Conservation (phyloP, 371 early-diverging fungal genomes). For the Parasitella parasitica region DNA sequence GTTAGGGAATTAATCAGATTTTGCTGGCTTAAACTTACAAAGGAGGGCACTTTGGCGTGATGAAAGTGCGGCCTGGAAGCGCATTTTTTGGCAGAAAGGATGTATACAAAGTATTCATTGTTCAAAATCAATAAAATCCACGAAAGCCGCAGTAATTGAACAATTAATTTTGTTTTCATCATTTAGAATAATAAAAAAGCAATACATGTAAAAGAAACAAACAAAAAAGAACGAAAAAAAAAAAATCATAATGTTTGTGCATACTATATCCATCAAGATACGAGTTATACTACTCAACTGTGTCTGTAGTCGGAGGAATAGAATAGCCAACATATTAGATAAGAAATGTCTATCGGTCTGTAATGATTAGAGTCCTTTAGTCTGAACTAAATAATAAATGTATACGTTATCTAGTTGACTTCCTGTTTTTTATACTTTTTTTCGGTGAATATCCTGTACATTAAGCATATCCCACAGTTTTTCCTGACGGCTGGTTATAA, state of each 20-base stretch:
- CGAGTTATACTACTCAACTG: too few species aligned
- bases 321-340: too few species aligned
- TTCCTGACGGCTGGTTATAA: too few species aligned
- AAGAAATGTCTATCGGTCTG: not conserved
- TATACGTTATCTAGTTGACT: too few species aligned
- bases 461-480: too few species aligned
- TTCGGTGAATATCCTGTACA: too few species aligned
- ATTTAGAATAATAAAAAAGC: not conserved
- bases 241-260: too few species aligned
- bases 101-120: constrained; percentile 13
- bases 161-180: not conserved
- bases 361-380: too few species aligned
- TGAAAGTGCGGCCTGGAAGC: not conserved
- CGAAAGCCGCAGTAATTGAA: not conserved
- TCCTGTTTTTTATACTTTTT: too few species aligned
- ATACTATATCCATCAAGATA: too few species aligned
- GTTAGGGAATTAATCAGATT: not conserved
- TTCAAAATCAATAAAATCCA: constrained; percentile 11
- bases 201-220: not conserved
- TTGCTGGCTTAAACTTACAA: not conserved
- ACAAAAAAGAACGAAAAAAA: not conserved
- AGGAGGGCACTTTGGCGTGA: not conserved
- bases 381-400: too few species aligned
- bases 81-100: not conserved
- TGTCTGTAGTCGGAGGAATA: too few species aligned